These are phyloP conservation scores for Asterionellopsis glacialis DNA, from an alignment of 108 stramenopile genomes.

Conservation along the genomic window DNA sequence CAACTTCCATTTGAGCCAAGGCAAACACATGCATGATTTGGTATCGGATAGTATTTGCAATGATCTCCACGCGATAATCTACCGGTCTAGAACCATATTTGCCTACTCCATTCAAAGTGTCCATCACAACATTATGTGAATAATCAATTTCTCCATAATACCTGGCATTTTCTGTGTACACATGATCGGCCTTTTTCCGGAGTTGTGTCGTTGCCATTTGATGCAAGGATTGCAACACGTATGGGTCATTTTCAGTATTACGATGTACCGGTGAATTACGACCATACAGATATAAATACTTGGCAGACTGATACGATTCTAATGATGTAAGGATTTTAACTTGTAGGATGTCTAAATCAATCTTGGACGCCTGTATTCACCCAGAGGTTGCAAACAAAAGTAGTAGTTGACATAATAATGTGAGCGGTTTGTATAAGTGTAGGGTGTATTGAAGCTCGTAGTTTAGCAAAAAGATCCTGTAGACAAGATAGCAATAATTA, in stretches of 20 bases:
- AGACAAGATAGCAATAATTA: no score
- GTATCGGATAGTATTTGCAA: constrained; percentile 50
- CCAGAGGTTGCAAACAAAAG: no score
- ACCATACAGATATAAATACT: constrained; percentile 63
- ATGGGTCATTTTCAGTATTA: constrained; percentile 45
- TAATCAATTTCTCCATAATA: constrained; percentile 52
- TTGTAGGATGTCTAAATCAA: constrained; percentile 74
- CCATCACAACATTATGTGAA: constrained; percentile 48
- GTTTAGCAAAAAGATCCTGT: no score
- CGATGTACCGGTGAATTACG: constrained; percentile 52
- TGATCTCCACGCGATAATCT: constrained; percentile 45
- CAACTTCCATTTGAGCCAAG: constrained; percentile 49
- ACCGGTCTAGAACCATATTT: constrained; percentile 44
- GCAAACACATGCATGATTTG: constrained; percentile 61
- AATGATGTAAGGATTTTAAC: constrained; percentile 32
- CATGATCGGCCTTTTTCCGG: constrained; percentile 52
- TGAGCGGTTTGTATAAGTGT: no score
- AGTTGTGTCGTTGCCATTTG: constrained; percentile 45
- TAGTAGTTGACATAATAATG: no score
- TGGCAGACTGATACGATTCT: constrained; percentile 40
- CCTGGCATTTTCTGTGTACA: constrained; percentile 37
- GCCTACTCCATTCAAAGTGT: constrained; percentile 43
- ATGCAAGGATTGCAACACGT: constrained; percentile 42
- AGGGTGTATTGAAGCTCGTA: no score
- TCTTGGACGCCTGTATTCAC: constrained; percentile 1